Evolutionary conservation across 371 early-diverging fungal species (phyloP), one percentile per base, ranked within the genome.

Genomic region (Mortierella sp.): DNA sequence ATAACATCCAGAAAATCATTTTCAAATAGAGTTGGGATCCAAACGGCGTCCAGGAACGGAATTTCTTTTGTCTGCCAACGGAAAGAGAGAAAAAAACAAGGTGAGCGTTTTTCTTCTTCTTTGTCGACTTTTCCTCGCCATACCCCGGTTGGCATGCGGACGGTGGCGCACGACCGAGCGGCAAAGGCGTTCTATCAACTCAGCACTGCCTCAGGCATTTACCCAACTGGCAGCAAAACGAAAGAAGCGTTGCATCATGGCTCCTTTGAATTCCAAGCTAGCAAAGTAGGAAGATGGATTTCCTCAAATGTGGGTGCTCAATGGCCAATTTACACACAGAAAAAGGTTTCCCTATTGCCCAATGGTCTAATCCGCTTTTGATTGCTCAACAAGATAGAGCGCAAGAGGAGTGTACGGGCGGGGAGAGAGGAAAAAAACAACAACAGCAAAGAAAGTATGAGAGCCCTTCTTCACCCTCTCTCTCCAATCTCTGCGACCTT

Each of bases 361-460:
- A 64, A 37, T 64, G 64, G 64, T 64, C 64, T 64, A 64, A 37
- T 64, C 64, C 37, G 64, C 64, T 31, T 64, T 59, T 59, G 59
- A 59, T 59, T 59, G 59, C 59, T 59, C 59, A 31, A 54, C 13
- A 57, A 57, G 57, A 57, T 57, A 31, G 6, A 14, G 59, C 31
- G 16, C 13, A 14, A 14, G 5, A 16, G 2, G 28, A 26, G 16
- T 28, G 61, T 5, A 13, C n/a, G 31, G 34, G 26, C 61, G 34
- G 61, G 28, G 61, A 57, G 14, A 28, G 57, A 11, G 16, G 59
- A 16, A 13, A 10, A 59, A 59, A 59, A 59, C 28, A 59, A 59
- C 28, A 57, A 57, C 26, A 59, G 28, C 28, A 59, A 59, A 59
- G 3, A 46, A 31, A 13, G 59, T 1, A 24, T 53, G 59, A 31